Evolutionary conservation across 805 yeast genomes (phyloP).

Genomic region (Saccharomyces eubayanus): DNA sequence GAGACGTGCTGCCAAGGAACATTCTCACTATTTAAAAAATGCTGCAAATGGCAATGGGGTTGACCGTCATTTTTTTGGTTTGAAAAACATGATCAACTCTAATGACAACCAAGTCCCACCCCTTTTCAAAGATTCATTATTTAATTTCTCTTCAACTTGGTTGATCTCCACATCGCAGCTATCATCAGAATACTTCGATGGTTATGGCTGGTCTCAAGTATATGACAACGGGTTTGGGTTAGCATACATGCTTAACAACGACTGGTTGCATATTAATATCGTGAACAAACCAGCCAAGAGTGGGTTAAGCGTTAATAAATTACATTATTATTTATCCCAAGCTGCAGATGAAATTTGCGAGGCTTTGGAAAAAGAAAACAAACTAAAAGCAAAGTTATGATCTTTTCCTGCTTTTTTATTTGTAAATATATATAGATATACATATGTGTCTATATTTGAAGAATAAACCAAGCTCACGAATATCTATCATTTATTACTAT

Average conservation of each 20-base stretch:
- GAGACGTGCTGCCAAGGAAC: slow-evolving; percentile 65
- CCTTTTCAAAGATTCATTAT: slow-evolving; percentile 68
- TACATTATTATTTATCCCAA: slow-evolving; percentile 62
- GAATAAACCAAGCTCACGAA: background rate
- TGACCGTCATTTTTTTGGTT: slow-evolving; percentile 89
- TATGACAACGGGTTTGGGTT: slow-evolving; percentile 88
- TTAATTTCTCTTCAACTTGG: slow-evolving; percentile 75
- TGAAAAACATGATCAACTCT: slow-evolving; percentile 54
- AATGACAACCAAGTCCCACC: slow-evolving; percentile 54
- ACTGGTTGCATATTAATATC: slow-evolving; percentile 79
- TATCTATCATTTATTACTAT: background rate
- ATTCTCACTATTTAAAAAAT: slow-evolving; percentile 59
- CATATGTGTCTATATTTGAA: background rate
- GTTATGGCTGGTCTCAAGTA: slow-evolving; percentile 95
- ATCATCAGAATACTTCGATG: slow-evolving; percentile 75
- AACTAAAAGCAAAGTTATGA: slow-evolving; percentile 13
- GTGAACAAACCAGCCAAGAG: slow-evolving; percentile 44
- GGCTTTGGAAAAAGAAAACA: slow-evolving; percentile 33
- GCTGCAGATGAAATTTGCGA: slow-evolving; percentile 78
- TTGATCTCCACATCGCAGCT: slow-evolving; percentile 81
- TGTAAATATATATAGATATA: background rate
- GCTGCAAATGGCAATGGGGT: slow-evolving; percentile 86
- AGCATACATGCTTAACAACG: slow-evolving; percentile 85
- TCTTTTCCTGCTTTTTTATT: background rate
- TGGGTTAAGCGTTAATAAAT: slow-evolving; percentile 26